Conservation (phyloP, 2,329 filamentous ascomycete genomes). For the Verticillium klebahnii region DNA sequence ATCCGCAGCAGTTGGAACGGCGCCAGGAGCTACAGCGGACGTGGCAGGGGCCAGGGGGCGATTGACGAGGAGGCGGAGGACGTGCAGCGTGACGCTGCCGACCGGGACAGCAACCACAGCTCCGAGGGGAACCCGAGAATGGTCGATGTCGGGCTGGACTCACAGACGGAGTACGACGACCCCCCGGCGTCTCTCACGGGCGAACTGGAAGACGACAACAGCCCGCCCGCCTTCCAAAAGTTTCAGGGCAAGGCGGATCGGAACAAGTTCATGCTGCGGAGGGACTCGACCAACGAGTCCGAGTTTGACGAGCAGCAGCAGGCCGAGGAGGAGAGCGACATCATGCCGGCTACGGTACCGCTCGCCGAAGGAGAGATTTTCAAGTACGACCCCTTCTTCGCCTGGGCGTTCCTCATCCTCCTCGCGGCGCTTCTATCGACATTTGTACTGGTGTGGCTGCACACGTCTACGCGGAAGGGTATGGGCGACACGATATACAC, state of each 20-base stretch:
- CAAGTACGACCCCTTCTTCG: constrained; percentile 86
- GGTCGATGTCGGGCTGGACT: constrained; percentile 83
- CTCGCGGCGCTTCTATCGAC: constrained; percentile 82
- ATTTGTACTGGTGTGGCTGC: constrained; percentile 83
- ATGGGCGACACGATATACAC: constrained; percentile 94
- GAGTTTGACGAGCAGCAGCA: constrained; percentile 33
- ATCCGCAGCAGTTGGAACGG: constrained; percentile 65
- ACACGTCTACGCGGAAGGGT: constrained; percentile 72
- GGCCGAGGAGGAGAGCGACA: constrained; percentile 27
- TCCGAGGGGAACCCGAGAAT: constrained; percentile 56
- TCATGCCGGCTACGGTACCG: constrained; percentile 39
- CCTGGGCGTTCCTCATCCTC: constrained; percentile 81
- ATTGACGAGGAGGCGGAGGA: constrained; percentile 39
- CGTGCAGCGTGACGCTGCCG: constrained; percentile 27
- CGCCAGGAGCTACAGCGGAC: constrained; percentile 32
- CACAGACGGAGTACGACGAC: constrained; percentile 54
- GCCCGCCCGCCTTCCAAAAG: constrained; percentile 58
- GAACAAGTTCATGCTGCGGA: constrained; percentile 33
- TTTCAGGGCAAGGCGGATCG: constrained; percentile 40
- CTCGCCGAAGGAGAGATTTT: constrained; percentile 64
- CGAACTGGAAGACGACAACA: constrained; percentile 34
- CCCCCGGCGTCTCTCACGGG: constrained; percentile 57
- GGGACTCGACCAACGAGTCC: constrained; percentile 40
- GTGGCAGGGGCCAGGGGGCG: constrained; percentile 18
- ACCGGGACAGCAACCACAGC: constrained; percentile 22